Percentiles rank a stretch among this genome's conserved stretches.
phyloP scores from a whole-genome alignment of 441 rosid genomes.

The Gossypium armourianum region DNA sequence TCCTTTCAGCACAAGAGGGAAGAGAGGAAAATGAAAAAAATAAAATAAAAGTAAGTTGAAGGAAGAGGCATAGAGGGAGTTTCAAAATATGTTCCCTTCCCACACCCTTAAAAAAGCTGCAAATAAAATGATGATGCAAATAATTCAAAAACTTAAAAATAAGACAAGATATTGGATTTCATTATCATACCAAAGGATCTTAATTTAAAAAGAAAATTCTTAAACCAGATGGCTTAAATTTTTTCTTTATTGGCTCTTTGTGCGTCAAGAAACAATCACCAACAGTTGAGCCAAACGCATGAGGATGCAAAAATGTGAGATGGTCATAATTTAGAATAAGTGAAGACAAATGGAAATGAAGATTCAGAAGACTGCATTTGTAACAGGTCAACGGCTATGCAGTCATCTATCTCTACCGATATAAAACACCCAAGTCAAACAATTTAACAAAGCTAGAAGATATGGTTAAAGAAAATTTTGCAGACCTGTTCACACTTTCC shows the following conservation, averaged over 20 bases:
- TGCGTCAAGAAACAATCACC: not conserved
- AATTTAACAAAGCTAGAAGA: slow-evolving; percentile 11
- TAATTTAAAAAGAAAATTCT: not conserved
- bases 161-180: not conserved
- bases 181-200: not conserved
- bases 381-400: not conserved
- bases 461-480: slow-evolving; percentile 7
- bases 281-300: not conserved
- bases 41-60: not conserved
- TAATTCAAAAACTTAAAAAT: slow-evolving; percentile 1
- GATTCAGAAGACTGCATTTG: not conserved
- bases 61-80: not conserved
- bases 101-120: not conserved
- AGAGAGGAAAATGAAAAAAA: not conserved
- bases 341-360: slow-evolving; percentile 1
- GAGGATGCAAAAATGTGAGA: not conserved
- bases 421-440: slow-evolving; percentile 13
- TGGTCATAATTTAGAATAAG: not conserved
- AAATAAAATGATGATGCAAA: not conserved
- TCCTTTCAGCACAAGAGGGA: not conserved
- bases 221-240: not conserved
- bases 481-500: slow-evolving; percentile 97
- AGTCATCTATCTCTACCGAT: slow-evolving; percentile 3
- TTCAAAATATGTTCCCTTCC: not conserved
- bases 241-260: not conserved